Base-by-base conservation (phyloP, 2,329 filamentous ascomycete genomes). In the Ceratocystis destructans region DNA sequence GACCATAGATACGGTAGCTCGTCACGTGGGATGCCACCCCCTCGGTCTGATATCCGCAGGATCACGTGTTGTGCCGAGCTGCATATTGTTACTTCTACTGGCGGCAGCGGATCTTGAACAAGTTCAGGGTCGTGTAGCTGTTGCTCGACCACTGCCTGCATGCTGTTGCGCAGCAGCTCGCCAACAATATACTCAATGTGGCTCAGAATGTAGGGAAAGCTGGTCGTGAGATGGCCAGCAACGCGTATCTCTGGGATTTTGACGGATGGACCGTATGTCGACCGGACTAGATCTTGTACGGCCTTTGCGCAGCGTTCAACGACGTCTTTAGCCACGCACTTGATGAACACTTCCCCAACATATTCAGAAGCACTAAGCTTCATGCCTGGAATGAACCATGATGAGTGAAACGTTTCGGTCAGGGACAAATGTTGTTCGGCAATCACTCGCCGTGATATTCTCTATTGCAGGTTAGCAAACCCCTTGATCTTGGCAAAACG, bases 101-200 rank as follows among this genome's bases (percentile, higher is more conserved):
- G 90, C 0, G 90, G 90, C 1, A 89, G 87, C 50, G 72, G 70
- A 2, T 69, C 69, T 55, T 62, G 45, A 25, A 61, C 62, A 71
- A 75, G 69, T 66, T 71, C 68, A 50, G 66, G 70, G 22, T 71
- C 66, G 20, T 73, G 74, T 64, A 80, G 78, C 67, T 87, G 84
- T 70, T 84, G 83, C 73, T 96, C 93, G 68, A 96, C 87, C 46
- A 94, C 86, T 22, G 92, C 92, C 76, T 97, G 92, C 17, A 99
- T 89, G 0, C 90, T 95, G 76, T 99, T 99, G 46, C 94, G 87
- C 28, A 99, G 80, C 25, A 99, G 85, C 77, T 99, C 94, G 64
- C 94, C 92, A 67, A 99, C 84, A 71, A 99, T 96, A 76, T 99
- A 99, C 76, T 99, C 93, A 64, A 99, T 83, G 74, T 97, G 94